These are phyloP conservation scores for Pichia sp. DNA, from an alignment of 1,139 yeast genomes.

Conservation along the genomic window DNA sequence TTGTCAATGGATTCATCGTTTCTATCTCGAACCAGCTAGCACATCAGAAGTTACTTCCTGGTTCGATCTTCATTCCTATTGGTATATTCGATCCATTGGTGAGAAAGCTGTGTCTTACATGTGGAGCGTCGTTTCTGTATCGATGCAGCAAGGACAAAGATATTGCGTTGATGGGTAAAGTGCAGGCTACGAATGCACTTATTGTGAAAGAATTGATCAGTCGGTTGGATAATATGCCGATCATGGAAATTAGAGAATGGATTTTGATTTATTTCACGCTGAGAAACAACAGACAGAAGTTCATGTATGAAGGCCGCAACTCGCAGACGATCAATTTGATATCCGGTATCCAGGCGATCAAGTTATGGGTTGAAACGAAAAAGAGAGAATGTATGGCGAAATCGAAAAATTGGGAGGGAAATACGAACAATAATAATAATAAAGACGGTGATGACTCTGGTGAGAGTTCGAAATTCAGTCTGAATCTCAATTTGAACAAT, in stretches of 20 bases:
- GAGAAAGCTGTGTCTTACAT: constrained; percentile 36
- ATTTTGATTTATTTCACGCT: constrained; percentile 24
- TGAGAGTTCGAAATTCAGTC: no score
- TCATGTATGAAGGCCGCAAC: constrained; percentile 21
- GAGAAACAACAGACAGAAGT: constrained; percentile 26
- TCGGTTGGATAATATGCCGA: constrained; percentile 11
- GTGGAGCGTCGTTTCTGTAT: constrained; percentile 35
- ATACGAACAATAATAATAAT: background rate
- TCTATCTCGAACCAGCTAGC: constrained; percentile 42
- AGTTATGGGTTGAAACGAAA: constrained; percentile 22
- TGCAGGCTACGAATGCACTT: constrained; percentile 15
- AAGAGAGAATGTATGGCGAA: background rate
- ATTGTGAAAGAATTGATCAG: constrained; percentile 18
- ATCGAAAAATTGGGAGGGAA: background rate
- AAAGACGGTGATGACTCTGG: no score
- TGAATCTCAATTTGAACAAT: no score
- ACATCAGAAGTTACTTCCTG: constrained; percentile 41
- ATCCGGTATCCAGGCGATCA: constrained; percentile 24
- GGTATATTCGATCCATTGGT: constrained; percentile 32
- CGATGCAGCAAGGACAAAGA: constrained; percentile 5
- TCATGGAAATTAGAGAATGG: constrained; percentile 27
- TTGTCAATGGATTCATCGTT: constrained; percentile 39
- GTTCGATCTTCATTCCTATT: constrained; percentile 35
- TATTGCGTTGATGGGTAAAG: background rate
- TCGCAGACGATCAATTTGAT: constrained; percentile 23